Conservation (phyloP, 2,329 filamentous ascomycete genomes). For the Hirsutella thompsonii region DNA sequence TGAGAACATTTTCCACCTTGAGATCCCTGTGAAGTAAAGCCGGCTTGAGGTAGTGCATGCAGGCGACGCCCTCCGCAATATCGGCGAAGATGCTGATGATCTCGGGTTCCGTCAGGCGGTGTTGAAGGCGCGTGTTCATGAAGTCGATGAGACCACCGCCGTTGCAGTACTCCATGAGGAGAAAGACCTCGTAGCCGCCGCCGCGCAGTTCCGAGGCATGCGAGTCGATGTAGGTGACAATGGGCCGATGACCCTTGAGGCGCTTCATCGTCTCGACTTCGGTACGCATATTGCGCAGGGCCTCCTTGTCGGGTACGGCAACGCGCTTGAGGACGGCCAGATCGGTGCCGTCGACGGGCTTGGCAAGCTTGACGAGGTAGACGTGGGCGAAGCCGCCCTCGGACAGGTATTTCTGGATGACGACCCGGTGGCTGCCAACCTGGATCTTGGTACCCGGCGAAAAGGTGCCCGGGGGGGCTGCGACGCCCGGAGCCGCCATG, state of each 20-base stretch:
- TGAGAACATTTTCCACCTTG: conserved; percentile 96
- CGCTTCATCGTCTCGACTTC: conserved; percentile 99
- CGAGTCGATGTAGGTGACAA: conserved; percentile 97
- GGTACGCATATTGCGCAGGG: conserved; percentile 88
- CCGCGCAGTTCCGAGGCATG: conserved; percentile 89
- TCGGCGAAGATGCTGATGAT: conserved; percentile 95
- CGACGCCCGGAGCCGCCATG: conserved; percentile 22
- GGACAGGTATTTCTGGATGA: conserved; percentile 94
- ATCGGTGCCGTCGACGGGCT: conserved; percentile 65
- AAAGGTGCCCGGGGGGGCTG: conserved; percentile 72
- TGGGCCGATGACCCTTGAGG: conserved; percentile 87
- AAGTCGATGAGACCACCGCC: conserved; percentile 96
- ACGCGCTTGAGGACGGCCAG: conserved; percentile 85
- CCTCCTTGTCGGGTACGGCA: conserved; percentile 90
- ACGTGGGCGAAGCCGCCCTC: conserved; percentile 98
- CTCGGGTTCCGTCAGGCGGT: conserved; percentile 92
- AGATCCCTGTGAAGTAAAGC: conserved; percentile 85
- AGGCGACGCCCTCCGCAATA: conserved; percentile 89
- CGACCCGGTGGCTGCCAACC: conserved; percentile 80
- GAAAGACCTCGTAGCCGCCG: conserved; percentile 92
- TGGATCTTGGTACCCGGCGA: conserved; percentile 91
- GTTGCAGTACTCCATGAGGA: conserved; percentile 96
- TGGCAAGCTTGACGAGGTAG: conserved; percentile 81
- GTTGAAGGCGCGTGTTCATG: conserved; percentile 96
- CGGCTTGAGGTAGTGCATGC: conserved; percentile 98